A percentile compares a stretch with the other conserved stretches of the same genome.
Conservation (phyloP, 2,329 filamentous ascomycete genomes). For the Fusarium brevicatenulatum region DNA sequence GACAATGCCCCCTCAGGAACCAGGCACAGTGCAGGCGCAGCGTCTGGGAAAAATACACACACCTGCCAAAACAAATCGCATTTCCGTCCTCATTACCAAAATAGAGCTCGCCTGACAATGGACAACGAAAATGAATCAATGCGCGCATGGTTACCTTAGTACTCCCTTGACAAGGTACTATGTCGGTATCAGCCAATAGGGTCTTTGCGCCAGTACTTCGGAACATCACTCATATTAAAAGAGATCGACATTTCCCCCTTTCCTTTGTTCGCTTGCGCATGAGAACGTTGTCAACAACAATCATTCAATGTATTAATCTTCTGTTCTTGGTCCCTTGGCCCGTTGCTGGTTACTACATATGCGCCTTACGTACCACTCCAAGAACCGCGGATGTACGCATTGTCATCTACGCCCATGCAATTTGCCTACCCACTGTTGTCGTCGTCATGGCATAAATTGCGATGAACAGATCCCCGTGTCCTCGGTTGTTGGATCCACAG, state of each 20-base stretch:
- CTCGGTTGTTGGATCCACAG: conserved; percentile 12
- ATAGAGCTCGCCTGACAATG: neutral
- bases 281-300: conserved; percentile 3
- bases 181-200: neutral
- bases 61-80: conserved; percentile 30
- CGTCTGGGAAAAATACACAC: neutral
- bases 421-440: conserved; percentile 14
- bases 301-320: neutral
- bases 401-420: conserved; percentile 12
- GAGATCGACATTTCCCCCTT: conserved; percentile 24
- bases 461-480: conserved; percentile 32
- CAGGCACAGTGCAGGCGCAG: conserved; percentile 5
- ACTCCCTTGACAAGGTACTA: neutral
- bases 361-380: conserved; percentile 17
- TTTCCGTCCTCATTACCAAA: conserved; percentile 1
- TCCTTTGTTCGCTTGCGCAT: conserved; percentile 18
- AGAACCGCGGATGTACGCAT: conserved; percentile 6
- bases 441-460: conserved; percentile 39
- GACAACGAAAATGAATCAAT: conserved; percentile 1
- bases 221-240: conserved; percentile 28
- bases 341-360: conserved; percentile 26
- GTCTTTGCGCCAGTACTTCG: neutral
- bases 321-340: conserved; percentile 25
- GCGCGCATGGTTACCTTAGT: neutral
- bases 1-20: conserved; percentile 13